Evolutionary conservation across 208 protist species (phyloP).

Genomic region (Trypanosoma avium): DNA sequence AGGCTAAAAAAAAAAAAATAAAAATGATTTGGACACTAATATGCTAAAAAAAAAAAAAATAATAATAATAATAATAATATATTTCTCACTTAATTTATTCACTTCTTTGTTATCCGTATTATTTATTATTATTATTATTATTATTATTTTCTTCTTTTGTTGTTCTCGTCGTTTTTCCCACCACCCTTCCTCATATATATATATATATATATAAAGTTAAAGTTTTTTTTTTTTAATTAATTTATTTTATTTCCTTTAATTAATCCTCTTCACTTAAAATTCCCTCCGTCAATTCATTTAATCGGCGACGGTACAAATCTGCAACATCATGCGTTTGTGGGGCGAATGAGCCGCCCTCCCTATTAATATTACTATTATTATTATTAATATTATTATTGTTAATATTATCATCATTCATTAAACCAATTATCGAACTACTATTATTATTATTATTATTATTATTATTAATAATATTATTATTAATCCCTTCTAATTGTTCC

Average conservation of each 20-base stretch:
- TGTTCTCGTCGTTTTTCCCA: background rate
- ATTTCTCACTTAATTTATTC: background rate
- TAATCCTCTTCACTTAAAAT: background rate
- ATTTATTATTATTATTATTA: background rate
- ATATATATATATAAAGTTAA: too few relatives aligned
- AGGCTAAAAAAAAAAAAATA: too few relatives aligned
- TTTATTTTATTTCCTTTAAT: slow-evolving; percentile 4
- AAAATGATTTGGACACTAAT: background rate
- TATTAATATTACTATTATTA: background rate
- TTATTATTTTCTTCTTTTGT: background rate
- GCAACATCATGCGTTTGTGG: background rate
- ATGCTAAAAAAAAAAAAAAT: background rate
- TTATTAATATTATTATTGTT: background rate
- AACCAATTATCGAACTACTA: too few relatives aligned
- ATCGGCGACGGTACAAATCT: background rate
- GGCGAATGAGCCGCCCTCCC: background rate
- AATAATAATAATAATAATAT: slow-evolving; percentile 1
- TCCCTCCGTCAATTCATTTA: slow-evolving; percentile 15
- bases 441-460: background rate
- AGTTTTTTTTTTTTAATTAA: slow-evolving; percentile 11
- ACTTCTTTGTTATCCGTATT: background rate
- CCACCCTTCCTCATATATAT: too few relatives aligned
- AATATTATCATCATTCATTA: background rate
- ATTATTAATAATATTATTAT: background rate
- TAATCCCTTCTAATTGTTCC: slow-evolving; percentile 18